These are phyloP conservation scores for Penicillium sp. DNA, from an alignment of 2,329 filamentous ascomycete genomes.

Conservation along the genomic window DNA sequence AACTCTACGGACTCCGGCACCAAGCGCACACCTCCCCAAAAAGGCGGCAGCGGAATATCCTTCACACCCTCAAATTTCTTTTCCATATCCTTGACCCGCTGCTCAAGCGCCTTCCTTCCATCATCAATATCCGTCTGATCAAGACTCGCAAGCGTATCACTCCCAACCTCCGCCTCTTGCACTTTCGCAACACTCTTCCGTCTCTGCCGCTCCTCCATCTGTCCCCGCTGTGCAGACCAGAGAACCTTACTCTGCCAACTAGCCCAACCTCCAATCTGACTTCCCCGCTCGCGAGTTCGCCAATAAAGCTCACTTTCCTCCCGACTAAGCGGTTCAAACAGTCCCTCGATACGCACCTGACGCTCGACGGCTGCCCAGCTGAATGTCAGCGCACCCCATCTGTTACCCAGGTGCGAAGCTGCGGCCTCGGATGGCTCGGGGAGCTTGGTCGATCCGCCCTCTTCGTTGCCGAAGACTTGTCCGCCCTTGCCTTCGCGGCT, in stretches of 20 bases:
- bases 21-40: slow-evolving; percentile 90
- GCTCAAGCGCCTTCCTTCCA: slow-evolving; percentile 72
- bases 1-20: slow-evolving; percentile 89
- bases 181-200: slow-evolving; percentile 27
- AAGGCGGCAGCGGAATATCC: slow-evolving; percentile 83
- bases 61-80: slow-evolving; percentile 72
- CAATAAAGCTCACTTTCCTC: slow-evolving; percentile 73
- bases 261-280: slow-evolving; percentile 88
- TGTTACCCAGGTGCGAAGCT: slow-evolving; percentile 54
- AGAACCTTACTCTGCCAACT: slow-evolving; percentile 83
- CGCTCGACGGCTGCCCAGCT: slow-evolving; percentile 86
- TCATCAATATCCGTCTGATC: slow-evolving; percentile 55
- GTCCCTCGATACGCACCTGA: slow-evolving; percentile 87
- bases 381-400: slow-evolving; percentile 80
- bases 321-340: slow-evolving; percentile 62
- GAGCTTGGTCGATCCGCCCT: slow-evolving; percentile 52
- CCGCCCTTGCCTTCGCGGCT: slow-evolving; percentile 57
- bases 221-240: slow-evolving; percentile 36
- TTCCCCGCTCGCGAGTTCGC: slow-evolving; percentile 71
- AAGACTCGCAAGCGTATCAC: slow-evolving; percentile 28
- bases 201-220: slow-evolving; percentile 23
- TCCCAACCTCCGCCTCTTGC: slow-evolving; percentile 11
- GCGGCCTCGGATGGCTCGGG: slow-evolving; percentile 55
- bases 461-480: slow-evolving; percentile 38
- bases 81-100: slow-evolving; percentile 75